phyloP scores from a whole-genome alignment of 2,329 filamentous ascomycete genomes.

The Colletotrichum noveboracense region DNA sequence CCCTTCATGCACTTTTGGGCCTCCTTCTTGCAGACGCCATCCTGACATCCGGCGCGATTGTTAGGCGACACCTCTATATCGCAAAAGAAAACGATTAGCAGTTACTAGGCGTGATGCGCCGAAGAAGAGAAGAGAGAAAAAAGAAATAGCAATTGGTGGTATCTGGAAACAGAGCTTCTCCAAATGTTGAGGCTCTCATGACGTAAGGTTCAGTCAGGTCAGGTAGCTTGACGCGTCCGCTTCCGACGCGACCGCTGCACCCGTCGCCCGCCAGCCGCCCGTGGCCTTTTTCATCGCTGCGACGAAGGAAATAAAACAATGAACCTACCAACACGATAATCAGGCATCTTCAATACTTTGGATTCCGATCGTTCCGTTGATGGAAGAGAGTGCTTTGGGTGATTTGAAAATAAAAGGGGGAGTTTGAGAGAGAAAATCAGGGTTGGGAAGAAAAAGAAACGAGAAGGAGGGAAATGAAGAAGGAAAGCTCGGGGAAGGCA shows the following conservation, averaged over 20 bases:
- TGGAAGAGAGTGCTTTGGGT: neutral
- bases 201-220: neutral
- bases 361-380: neutral
- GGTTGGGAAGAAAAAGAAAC: conserved; percentile 9
- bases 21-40: conserved; percentile 73
- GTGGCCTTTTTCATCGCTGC: neutral
- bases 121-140: neutral
- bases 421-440: neutral
- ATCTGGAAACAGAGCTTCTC: neutral
- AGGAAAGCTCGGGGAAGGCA: neutral
- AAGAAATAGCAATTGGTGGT: neutral
- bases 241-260: neutral
- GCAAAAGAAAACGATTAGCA: conserved; percentile 2
- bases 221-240: conserved; percentile 3
- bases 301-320: neutral
- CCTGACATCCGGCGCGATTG: conserved; percentile 77
- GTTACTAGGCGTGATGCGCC: neutral
- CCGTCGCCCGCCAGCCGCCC: neutral
- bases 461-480: neutral
- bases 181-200: neutral
- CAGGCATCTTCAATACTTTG: conserved; percentile 40
- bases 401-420: neutral
- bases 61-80: conserved; percentile 72
- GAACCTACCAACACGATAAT: conserved; percentile 52
- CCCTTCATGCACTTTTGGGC: conserved; percentile 78